Evolutionary conservation across 192 early-diverging fungal genomes (phyloP), one percentile per base, ranked within the genome.

Genomic region (Rhizoclosmatium sp.): DNA sequence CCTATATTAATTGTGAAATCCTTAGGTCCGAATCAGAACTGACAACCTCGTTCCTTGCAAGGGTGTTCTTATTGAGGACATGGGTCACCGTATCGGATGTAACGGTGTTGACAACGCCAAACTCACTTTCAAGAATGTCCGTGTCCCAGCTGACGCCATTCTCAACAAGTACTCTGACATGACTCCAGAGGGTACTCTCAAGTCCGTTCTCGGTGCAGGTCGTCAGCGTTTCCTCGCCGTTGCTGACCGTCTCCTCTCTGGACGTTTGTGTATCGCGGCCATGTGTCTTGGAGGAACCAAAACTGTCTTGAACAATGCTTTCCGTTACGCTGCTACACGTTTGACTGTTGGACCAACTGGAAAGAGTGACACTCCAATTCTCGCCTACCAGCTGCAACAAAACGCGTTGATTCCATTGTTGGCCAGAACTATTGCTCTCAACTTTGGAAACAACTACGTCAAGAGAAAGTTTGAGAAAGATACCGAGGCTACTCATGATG

Each of bases 61-160:
- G 66, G 92, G 92, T 3, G 93, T 94, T 47, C 81, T 84, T 42
- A 89, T 94, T 75, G 88, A 92, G 75, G 93, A 94, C 44, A 94
- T 94, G 93, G 92, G 92, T 45, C 86, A 82, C 77, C 75, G 83
- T 31, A 62, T 91, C 75, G 92, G 89, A 47, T 90, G 89, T 80
- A 92, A 94, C 71, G 93, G 92, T 66, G 93, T 94, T 31, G 93
- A 94, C 80, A 94, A 94, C 79, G 93, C 88, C 71, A 88, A 89
- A 75, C 82, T 91, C 45, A 85, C 85, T 78, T 92, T 93, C 75
- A 59, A 84, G 56, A 51, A 87, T 45, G 86, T 91, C 51, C 85
- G 91, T 23, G 85, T 91, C 47, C 91, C 91, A 3, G 87, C 89
- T 31, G 85, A 87, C 59, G 91, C 90, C 80, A 86, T 93, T 54